Evolutionary conservation across 2,329 filamentous ascomycete genomes (phyloP), one percentile per base, ranked within the genome.

Genomic region (Elsinoe ampelina): DNA sequence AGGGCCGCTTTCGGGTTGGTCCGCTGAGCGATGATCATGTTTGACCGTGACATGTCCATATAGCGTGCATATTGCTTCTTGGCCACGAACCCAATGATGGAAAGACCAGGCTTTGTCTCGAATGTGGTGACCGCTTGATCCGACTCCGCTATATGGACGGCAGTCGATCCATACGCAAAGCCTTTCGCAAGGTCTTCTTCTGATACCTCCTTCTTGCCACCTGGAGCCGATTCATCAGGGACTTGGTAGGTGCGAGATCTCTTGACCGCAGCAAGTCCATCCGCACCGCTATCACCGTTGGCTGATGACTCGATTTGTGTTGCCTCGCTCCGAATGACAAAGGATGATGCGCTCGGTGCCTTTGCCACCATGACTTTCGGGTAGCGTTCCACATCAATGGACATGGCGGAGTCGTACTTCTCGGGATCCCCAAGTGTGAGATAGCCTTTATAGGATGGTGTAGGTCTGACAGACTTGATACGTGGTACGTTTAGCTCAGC

Each of bases 121-220:
- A 96, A 78, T 61, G 87, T 90, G n/a, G 89, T 95, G 58, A 96
- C 83, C 63, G 91, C 89, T 68, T 86, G 80, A 64, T 98, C 92
- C 0, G 86, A 86, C 63, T 91, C 85, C 62, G 83, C 88, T 63
- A 98, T 95, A 62, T 87, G 85, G 1, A 98, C 92, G 2, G 88
- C 89, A 0, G 92, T 96, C 57, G 90, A 81, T 45, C 93, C 93
- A 68, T 98, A 98, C 66, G 89, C 85, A 66, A 92, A 98, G 0
- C 93, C 93, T 68, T 90, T 95, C n/a, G 89, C 89, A 36, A 98
- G 77, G 13, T 89, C 82, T 12, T 95, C 90, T 58, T 83, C 83
- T 26, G 87, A 82, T 22, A 98, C 84, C 55, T 95, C 89, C 55
- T 79, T 80, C 72, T 92, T 95, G 11, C 87, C 87, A 13, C 88